A percentile compares a stretch with the other conserved stretches of the same genome.
Evolutionary conservation across 208 protist genomes (phyloP).

Genomic region (Endotrypanum monterogeii): DNA sequence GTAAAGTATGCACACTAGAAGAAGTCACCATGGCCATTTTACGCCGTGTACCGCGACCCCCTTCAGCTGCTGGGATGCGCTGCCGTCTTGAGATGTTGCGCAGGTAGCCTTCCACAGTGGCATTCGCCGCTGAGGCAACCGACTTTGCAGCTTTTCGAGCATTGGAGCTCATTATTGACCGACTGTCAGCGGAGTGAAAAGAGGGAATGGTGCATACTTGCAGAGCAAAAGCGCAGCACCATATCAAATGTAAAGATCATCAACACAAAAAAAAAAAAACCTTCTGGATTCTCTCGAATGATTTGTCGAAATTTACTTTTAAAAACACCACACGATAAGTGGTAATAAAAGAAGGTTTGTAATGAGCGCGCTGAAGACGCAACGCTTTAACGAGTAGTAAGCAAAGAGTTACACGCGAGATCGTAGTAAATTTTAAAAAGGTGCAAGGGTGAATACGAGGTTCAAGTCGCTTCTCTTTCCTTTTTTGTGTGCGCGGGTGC

Average conservation of each 20-base stretch:
- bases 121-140: constrained; percentile 65
- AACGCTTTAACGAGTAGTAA: too few relatives aligned
- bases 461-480: background rate
- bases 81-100: constrained; percentile 73
- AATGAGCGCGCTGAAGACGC: background rate
- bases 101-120: constrained; percentile 86
- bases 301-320: background rate
- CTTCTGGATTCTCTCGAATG: too few relatives aligned
- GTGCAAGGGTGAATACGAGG: background rate
- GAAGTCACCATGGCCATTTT: constrained; percentile 87
- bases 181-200: background rate
- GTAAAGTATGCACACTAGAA: constrained; percentile 13
- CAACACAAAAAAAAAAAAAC: background rate
- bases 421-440: background rate
- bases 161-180: constrained; percentile 19
- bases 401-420: background rate
- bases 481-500: background rate
- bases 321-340: background rate
- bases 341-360: background rate
- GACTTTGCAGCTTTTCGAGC: constrained; percentile 15
- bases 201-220: background rate
- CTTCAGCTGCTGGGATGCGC: constrained; percentile 73
- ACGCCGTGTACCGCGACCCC: constrained; percentile 78
- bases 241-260: background rate
- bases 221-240: background rate